Conservation (phyloP, 2,329 filamentous ascomycete species). For the Fusarium sp. region DNA sequence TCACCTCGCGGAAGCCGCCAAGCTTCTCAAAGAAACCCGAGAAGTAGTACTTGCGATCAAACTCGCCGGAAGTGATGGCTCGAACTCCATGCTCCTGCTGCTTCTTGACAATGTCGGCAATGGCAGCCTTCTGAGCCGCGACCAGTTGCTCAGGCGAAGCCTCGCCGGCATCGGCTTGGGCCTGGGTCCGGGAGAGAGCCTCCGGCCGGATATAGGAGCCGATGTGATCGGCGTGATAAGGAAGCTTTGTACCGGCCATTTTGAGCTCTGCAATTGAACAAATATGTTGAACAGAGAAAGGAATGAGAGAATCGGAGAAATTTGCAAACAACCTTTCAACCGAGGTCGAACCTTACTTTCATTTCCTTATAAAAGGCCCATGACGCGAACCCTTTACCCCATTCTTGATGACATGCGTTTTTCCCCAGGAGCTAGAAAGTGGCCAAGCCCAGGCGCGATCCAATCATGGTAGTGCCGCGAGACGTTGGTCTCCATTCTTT, state of each 20-base stretch:
- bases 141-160: constrained; percentile 57
- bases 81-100: constrained; percentile 73
- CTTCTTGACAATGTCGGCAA: constrained; percentile 72
- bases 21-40: constrained; percentile 62
- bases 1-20: constrained; percentile 52
- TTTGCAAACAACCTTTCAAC: constrained; percentile 6
- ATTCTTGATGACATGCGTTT: constrained; percentile 29
- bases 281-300: not conserved
- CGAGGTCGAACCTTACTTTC: not conserved
- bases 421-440: constrained; percentile 23
- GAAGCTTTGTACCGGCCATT: constrained; percentile 51
- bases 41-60: constrained; percentile 64
- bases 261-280: not conserved
- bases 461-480: constrained; percentile 35
- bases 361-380: constrained; percentile 30
- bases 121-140: constrained; percentile 69
- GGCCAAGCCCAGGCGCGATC: constrained; percentile 22
- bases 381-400: constrained; percentile 19
- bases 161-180: constrained; percentile 62
- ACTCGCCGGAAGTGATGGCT: constrained; percentile 77
- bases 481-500: constrained; percentile 31
- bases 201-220: constrained; percentile 77
- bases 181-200: constrained; percentile 66
- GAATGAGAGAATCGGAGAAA: not conserved
- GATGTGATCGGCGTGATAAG: constrained; percentile 79